Base-by-base conservation (phyloP, 2,329 filamentous ascomycete genomes). In the Clathrospora elynae region DNA sequence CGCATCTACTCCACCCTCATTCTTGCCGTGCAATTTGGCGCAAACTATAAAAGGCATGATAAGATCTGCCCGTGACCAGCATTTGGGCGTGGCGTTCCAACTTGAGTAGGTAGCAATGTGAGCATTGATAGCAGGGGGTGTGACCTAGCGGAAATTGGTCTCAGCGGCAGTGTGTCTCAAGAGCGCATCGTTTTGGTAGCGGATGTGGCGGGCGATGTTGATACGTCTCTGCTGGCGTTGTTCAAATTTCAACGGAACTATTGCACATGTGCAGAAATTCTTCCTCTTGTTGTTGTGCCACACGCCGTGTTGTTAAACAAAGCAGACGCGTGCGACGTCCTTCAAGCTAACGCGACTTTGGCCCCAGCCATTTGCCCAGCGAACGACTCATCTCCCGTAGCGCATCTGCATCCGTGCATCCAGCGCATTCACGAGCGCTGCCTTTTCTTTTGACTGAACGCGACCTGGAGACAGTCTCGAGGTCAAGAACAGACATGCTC, bases 401-500 rank as follows among this genome's bases (percentile, higher is more conserved):
- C 35, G 13, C n/a, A 35, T 13, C 26, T 23, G 37, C 33, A 51
- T 51, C 45, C 49, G 45, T 51, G 49, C 48, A 49, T 51, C 13
- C 47, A 49, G 45, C 45, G 40, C 36, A 29, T 33, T 37, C 48
- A 29, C 48, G 36, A 50, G 52, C 49, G 47, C 40, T 46, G 52
- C 50, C 38, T 26, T 51, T 29, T 44, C 34, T 41, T 35, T 35
- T 46, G 46, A 16, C 42, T 43, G 37, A 35, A 42, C 36, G 37
- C 50, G 55, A 55, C 55, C 54, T 51, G 51, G 41, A 50, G 45
- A 41, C 40, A 35, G 38, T 44, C 45, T 38, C 47, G 35, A 46
- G 51, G 51, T 44, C 25, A 42, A 46, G 22, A 25, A 40, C 39
- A 55, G 43, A 52, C 38, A 61, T 61, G 58, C 53, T 50, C 57